Evolutionary conservation across 139 green algal species (phyloP).

Genomic region (Zygnema circumcarinatum): DNA sequence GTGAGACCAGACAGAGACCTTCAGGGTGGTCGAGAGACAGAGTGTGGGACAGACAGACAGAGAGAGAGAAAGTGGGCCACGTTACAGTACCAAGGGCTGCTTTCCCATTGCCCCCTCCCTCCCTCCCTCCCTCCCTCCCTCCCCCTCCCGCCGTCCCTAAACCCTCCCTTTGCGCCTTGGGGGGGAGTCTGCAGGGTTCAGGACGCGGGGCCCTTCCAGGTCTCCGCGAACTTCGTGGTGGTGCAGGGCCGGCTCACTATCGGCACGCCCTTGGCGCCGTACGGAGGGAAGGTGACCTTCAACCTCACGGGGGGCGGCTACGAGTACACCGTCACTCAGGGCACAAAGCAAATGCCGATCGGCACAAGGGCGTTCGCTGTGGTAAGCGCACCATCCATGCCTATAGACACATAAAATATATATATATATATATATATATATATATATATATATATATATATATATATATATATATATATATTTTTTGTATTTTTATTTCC

Average conservation of each 20-base stretch:
- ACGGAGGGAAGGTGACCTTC: slow-evolving; percentile 29
- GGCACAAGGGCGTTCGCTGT: slow-evolving; percentile 19
- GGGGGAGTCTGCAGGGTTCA: slow-evolving; percentile 15
- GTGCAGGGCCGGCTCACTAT: slow-evolving; percentile 45
- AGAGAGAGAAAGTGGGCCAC: background rate
- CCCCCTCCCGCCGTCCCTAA: background rate
- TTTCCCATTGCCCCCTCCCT: background rate
- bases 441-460: too few relatives aligned
- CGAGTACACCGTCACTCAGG: slow-evolving; percentile 18
- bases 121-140: background rate
- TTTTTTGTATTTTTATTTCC: too few relatives aligned
- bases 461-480: too few relatives aligned
- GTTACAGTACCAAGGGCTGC: background rate
- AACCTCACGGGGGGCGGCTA: slow-evolving; percentile 26
- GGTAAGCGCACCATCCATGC: slow-evolving; percentile 12
- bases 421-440: too few relatives aligned
- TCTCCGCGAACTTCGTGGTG: slow-evolving; percentile 30
- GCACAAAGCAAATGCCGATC: background rate
- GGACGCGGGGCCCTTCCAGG: slow-evolving; percentile 21
- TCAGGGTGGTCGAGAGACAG: background rate
- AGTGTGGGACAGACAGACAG: background rate
- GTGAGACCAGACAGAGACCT: background rate
- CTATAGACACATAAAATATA: too few relatives aligned
- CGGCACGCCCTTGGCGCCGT: slow-evolving; percentile 31
- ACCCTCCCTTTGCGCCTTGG: background rate